Evolutionary conservation across 805 yeast genomes (phyloP), one percentile per base, ranked within the genome.

Genomic region (Suhomyces sp.): DNA sequence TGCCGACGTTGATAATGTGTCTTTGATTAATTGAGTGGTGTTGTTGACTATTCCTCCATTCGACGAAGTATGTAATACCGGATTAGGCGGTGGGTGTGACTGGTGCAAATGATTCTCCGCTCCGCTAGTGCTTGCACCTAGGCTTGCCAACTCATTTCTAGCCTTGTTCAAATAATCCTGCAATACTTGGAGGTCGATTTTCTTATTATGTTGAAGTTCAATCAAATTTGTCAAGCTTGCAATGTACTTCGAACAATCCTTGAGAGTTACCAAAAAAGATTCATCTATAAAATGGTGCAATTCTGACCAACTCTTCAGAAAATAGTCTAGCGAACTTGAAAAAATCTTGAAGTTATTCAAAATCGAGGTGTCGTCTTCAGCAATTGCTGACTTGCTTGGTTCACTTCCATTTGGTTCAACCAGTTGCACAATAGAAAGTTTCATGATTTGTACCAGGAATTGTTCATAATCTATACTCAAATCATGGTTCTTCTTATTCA

Each of bases 171-270:
- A 65, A 60, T 91, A 91, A 36, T 84, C 95, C 25, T 78, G 76
- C 28, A 91, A 67, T 33, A 85, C 95, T 54, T 93, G 97, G 51
- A 83, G 81, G 56, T 91, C 98, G 18, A 91, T 76, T 49, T 86
- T 90, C 57, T 90, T 90, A 54, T 88, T 88, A 52, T 91, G 98
- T 46, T 91, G 88, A 38, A 85, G 71, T 53, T 83, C 88, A 35
- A 93, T 75, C 39, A 91, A 64, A 42, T 73, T 77, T 50, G 70
- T 62, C 30, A 68, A 54, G 19, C 65, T 56, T 4, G 68, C 52
- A 31, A 68, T 66, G 41, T 65, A 93, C 60, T 86, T 90, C 43
- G 91, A 88, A 60, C 93, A 72, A 58, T 93, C 98, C 46, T 85
- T 83, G 46, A 93, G 63, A 9, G 95, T 79, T 2, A 86, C 84